phyloP scores from a whole-genome alignment of 805 yeast species.

The Teunomyces funiuensis region DNA sequence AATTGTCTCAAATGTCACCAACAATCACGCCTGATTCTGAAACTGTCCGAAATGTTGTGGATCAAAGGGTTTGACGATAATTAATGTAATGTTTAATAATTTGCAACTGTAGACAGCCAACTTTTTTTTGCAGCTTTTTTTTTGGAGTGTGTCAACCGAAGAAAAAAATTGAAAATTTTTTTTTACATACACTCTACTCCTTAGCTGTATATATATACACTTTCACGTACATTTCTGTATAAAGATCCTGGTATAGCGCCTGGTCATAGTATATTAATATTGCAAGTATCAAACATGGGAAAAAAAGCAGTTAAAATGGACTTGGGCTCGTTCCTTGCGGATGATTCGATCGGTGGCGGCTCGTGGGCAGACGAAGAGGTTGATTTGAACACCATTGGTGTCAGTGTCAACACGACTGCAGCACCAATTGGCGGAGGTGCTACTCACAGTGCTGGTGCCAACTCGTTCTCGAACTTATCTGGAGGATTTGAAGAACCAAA shows the following conservation, averaged over 20 bases:
- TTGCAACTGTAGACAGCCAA: not conserved
- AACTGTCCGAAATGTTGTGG: constrained; percentile 18
- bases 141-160: constrained; percentile 3
- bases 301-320: constrained; percentile 74
- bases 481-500: constrained; percentile 30
- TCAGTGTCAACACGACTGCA: constrained; percentile 37
- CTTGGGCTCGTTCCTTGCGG: constrained; percentile 80
- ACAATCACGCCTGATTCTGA: constrained; percentile 5
- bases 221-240: not conserved
- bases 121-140: not conserved
- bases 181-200: constrained; percentile 1
- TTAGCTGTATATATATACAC: not conserved
- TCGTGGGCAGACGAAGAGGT: constrained; percentile 87
- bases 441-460: constrained; percentile 9
- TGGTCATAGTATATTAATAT: not conserved
- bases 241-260: not conserved
- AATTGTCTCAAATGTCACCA: not conserved
- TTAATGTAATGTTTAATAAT: not conserved
- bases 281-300: constrained; percentile 17
- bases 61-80: constrained; percentile 17
- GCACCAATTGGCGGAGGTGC: constrained; percentile 16
- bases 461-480: not conserved
- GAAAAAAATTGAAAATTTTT: not conserved
- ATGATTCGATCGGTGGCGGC: constrained; percentile 67
- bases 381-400: constrained; percentile 64